These are phyloP conservation scores for Coemansia javaensis DNA, from an alignment of 192 early-diverging fungal genomes.

Conservation along the genomic window DNA sequence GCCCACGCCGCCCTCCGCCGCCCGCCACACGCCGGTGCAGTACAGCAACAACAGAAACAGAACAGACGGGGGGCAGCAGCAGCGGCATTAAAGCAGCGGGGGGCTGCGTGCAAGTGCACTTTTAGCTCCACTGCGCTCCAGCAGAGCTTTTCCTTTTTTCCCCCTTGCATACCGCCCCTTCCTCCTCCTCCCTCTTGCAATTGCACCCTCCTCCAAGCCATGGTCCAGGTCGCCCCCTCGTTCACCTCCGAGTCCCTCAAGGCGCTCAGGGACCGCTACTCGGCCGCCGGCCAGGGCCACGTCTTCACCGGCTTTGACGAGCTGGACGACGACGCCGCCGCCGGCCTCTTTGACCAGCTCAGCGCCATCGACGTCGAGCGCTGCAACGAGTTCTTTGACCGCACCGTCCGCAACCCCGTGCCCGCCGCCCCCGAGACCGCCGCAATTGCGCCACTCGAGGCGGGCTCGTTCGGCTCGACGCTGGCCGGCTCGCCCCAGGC, in stretches of 20 bases:
- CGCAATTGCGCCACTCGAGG: constrained; percentile 71
- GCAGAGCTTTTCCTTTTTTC: neutral
- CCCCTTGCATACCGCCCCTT: neutral
- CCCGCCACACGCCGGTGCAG: too few relatives aligned
- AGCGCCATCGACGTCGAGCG: constrained; percentile 69
- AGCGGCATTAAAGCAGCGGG: too few relatives aligned
- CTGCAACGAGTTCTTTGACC: constrained; percentile 77
- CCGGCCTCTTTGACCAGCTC: constrained; percentile 62
- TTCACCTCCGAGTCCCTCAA: constrained; percentile 45
- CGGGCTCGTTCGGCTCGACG: constrained; percentile 62
- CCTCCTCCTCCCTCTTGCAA: too few relatives aligned
- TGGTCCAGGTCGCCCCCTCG: constrained; percentile 41
- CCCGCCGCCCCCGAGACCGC: constrained; percentile 44
- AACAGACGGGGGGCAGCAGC: too few relatives aligned
- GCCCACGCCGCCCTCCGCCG: too few relatives aligned
- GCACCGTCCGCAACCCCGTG: constrained; percentile 53
- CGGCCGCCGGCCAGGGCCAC: constrained; percentile 77
- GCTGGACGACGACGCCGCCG: constrained; percentile 57
- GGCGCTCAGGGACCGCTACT: constrained; percentile 58
- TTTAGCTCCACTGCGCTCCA: too few relatives aligned
- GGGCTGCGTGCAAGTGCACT: too few relatives aligned
- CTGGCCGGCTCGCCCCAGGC: constrained; percentile 49
- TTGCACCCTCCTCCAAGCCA: too few relatives aligned
- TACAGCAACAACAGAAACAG: too few relatives aligned
- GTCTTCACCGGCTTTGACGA: constrained; percentile 78